Base-by-base conservation (phyloP, 768 basidiomycete genomes). In the Strobilomyces dryophilus region DNA sequence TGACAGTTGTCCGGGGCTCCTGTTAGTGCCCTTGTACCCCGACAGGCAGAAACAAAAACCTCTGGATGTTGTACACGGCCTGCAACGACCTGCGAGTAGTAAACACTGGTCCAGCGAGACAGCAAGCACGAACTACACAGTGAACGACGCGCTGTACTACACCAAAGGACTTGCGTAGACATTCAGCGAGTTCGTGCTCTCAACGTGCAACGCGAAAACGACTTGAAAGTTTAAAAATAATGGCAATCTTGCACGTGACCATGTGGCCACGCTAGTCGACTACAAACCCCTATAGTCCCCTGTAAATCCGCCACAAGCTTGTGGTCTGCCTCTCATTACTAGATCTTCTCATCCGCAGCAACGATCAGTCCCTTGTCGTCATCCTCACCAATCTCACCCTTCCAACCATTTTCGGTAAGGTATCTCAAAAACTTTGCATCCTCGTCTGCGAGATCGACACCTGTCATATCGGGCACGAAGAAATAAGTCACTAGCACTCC, bases 401-500 rank as follows among this genome's bases (percentile, higher is more conserved):
- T 66, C 84, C 85, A 88, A 14, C 84, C 85, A 61, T 86, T 80
- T 3, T 76, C 80, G 5, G 72, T 67, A 34, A 88, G 71, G 65
- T 81, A 88, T 53, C 73, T 65, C 68, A 81, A 73, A 64, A 87
- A 87, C 49, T 75, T 79, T 18, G 68, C 73, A 60, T 87, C 86
- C 61, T 86, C 85, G 9, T 83, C 82, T 4, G 77, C 79, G 10
- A 88, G 75, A 63, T 88, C 85, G 4, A 80, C 72, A 1, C 82
- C 81, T 20, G 83, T 84, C 78, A 81, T 80, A 60, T 85, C 82
- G 27, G 84, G 82, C 3, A 85, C 77, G 65, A 82, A 85, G 67
- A 85, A 80, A 61, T 81, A 87, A 4, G 86, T 83, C 49, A 86
- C 75, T 20, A 84, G 45, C 48, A 87, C 79, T 20, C 85, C 86